Conservation (phyloP, 441 rosid genomes). For the Croton setiger region DNA sequence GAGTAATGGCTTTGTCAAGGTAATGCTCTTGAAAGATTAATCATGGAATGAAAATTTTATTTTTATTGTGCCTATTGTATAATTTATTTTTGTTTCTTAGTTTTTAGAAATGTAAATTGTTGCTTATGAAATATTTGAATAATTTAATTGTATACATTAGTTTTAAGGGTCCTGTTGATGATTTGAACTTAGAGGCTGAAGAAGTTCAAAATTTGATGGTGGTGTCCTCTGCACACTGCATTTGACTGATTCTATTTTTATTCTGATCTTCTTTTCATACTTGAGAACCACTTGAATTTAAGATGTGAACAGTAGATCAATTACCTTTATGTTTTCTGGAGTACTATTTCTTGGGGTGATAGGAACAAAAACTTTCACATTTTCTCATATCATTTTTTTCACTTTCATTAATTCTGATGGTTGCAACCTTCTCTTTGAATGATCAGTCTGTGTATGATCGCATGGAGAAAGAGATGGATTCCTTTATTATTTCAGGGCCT, state of each 20-base stretch:
- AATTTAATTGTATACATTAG: neutral
- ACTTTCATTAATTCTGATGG: slow-evolving; percentile 22
- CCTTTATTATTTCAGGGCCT: too few relatives aligned
- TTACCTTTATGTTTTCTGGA: neutral
- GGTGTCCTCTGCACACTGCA: neutral
- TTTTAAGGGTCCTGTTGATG: neutral
- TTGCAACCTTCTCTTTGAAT: slow-evolving; percentile 23
- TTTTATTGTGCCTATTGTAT: neutral
- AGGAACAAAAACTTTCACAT: neutral
- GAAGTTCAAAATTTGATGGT: neutral
- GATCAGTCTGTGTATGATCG: slow-evolving; percentile 69
- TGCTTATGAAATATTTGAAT: neutral
- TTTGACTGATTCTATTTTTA: neutral
- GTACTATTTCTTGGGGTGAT: neutral
- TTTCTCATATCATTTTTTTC: neutral
- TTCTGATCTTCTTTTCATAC: neutral
- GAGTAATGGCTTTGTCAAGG: slow-evolving; percentile 84
- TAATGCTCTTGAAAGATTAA: slow-evolving; percentile 22
- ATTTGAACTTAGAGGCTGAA: neutral
- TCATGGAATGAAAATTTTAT: neutral
- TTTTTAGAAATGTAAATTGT: neutral
- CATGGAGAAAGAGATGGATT: slow-evolving; percentile 73
- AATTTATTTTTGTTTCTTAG: slow-evolving; percentile 2
- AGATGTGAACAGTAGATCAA: neutral
- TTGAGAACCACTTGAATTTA: slow-evolving; percentile 4